These are phyloP conservation scores for Daucus carota DNA, from an alignment of 129 eudicot genomes.

Conservation along the genomic window DNA sequence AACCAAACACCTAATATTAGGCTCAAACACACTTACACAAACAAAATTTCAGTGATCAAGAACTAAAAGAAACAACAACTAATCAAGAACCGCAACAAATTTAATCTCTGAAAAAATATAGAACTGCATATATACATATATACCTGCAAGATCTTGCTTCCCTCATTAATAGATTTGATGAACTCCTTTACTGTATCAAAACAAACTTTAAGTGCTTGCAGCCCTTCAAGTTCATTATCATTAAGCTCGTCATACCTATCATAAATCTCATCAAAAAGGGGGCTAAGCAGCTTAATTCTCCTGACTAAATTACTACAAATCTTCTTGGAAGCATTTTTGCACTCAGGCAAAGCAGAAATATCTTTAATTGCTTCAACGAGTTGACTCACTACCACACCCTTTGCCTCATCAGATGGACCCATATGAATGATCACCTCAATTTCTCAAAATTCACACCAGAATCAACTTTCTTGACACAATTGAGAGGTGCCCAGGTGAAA, in stretches of 20 bases:
- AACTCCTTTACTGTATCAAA: constrained; percentile 55
- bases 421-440: constrained; percentile 2
- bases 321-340: constrained; percentile 53
- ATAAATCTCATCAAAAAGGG: constrained; percentile 76
- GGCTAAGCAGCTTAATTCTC: constrained; percentile 84
- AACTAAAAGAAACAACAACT: not conserved
- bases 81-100: not conserved
- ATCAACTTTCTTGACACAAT: not conserved
- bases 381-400: constrained; percentile 33
- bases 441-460: not conserved
- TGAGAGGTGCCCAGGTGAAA: constrained; percentile 7
- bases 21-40: not conserved
- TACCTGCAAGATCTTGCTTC: constrained; percentile 87
- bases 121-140: too few relatives aligned
- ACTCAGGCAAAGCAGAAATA: constrained; percentile 64
- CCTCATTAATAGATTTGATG: constrained; percentile 46
- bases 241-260: constrained; percentile 43
- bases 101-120: not conserved
- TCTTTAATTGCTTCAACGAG: constrained; percentile 50
- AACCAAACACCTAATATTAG: not conserved
- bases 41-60: not conserved
- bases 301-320: constrained; percentile 74
- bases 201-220: constrained; percentile 44
- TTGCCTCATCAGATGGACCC: constrained; percentile 23
- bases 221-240: constrained; percentile 40